Conservation (phyloP, 2,329 filamentous ascomycete species). For the Lomentospora prolificans region DNA sequence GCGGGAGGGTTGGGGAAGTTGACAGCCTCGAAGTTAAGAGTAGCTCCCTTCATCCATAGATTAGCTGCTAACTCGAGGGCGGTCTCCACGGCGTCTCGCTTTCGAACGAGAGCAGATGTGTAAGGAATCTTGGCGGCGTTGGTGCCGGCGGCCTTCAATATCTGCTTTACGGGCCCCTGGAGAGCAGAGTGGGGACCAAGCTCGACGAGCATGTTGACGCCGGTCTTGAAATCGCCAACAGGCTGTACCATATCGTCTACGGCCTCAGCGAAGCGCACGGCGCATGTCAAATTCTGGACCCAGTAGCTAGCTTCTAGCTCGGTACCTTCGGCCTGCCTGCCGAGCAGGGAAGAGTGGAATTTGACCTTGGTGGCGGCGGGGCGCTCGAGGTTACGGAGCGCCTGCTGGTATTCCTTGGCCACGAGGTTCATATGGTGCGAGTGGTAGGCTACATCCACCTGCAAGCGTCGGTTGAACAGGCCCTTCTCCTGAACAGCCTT, state of each 20-base stretch:
- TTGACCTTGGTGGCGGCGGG: constrained; percentile 24
- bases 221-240: constrained; percentile 24
- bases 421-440: constrained; percentile 43
- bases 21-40: constrained; percentile 33
- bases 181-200: constrained; percentile 40
- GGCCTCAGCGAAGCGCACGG: constrained; percentile 31
- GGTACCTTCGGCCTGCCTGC: constrained; percentile 26
- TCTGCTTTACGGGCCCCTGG: constrained; percentile 40
- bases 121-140: constrained; percentile 33
- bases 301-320: constrained; percentile 32
- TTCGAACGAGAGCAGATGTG: constrained; percentile 37
- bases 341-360: constrained; percentile 37
- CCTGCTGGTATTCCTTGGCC: constrained; percentile 24
- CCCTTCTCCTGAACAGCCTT: constrained; percentile 26
- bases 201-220: constrained; percentile 35
- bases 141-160: constrained; percentile 32
- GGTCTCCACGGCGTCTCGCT: constrained; percentile 36
- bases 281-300: constrained; percentile 31
- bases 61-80: constrained; percentile 32
- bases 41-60: constrained; percentile 34
- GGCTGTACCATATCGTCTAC: constrained; percentile 18
- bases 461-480: constrained; percentile 37
- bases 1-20: constrained; percentile 24
- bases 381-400: neutral
- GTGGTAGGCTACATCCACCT: constrained; percentile 43